These are phyloP conservation scores for Globisporangium splendens DNA, from an alignment of 352 stramenopile genomes.

Conservation along the genomic window DNA sequence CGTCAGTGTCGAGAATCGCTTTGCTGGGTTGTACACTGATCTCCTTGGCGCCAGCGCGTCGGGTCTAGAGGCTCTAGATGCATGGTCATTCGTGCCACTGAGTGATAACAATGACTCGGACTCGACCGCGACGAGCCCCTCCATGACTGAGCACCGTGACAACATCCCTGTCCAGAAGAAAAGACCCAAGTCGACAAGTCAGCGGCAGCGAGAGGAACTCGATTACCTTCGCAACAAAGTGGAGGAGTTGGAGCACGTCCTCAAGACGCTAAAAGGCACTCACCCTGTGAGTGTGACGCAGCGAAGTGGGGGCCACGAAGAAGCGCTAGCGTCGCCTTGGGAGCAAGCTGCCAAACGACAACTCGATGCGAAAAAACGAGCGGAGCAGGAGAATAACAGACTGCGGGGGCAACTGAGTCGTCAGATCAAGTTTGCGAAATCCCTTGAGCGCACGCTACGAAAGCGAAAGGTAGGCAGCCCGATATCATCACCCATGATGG, in stretches of 20 bases:
- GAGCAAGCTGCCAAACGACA: conserved; percentile 18
- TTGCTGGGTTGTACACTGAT: too few species aligned
- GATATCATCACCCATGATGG: too few species aligned
- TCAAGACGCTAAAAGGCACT: conserved; percentile 11
- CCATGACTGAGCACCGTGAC: too few species aligned
- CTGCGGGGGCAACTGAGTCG: conserved; percentile 11
- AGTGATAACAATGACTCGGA: too few species aligned
- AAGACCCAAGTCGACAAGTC: conserved; percentile 7
- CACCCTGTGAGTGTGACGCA: not conserved
- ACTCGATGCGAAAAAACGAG: conserved; percentile 17
- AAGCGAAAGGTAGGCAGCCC: conserved; percentile 11
- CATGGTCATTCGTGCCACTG: too few species aligned
- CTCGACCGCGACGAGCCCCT: too few species aligned
- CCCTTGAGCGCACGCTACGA: conserved; percentile 11
- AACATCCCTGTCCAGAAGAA: too few species aligned
- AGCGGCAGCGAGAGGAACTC: conserved; percentile 17
- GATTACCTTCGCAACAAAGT: conserved; percentile 15
- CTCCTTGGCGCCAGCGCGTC: too few species aligned
- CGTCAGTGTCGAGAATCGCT: too few species aligned
- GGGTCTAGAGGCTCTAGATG: too few species aligned
- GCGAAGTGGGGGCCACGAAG: conserved; percentile 5
- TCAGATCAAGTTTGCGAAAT: conserved; percentile 14
- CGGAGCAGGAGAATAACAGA: conserved; percentile 16
- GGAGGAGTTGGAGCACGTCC: conserved; percentile 12
- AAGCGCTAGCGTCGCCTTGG: conserved; percentile 11